Evolutionary conservation across 2,329 filamentous ascomycete genomes (phyloP).

Genomic region (Coniella vitis): DNA sequence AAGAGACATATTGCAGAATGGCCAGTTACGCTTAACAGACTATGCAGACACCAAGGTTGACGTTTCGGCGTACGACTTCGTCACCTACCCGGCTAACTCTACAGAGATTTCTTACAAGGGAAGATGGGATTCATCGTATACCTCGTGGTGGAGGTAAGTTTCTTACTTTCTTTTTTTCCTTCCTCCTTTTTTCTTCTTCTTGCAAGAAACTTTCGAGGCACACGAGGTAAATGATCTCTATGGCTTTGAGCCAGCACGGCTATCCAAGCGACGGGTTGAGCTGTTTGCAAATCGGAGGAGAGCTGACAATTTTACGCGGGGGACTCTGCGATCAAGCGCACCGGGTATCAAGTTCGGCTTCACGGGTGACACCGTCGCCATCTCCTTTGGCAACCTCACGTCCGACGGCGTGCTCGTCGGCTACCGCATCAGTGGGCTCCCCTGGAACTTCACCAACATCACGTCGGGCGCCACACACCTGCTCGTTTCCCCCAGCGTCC

Average conservation of each 20-base stretch:
- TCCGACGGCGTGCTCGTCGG: constrained; percentile 44
- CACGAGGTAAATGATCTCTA: too few relatives aligned
- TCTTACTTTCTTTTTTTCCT: too few relatives aligned
- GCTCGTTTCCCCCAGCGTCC: constrained; percentile 39
- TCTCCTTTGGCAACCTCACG: constrained; percentile 47
- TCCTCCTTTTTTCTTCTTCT: too few relatives aligned
- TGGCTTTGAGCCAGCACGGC: too few relatives aligned
- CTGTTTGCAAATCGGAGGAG: too few relatives aligned
- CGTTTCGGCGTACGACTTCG: constrained; percentile 26
- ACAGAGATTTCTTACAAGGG: constrained; percentile 55
- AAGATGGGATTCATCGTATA: constrained; percentile 52
- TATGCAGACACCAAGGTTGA: constrained; percentile 35
- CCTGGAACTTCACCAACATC: constrained; percentile 56
- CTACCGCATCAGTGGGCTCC: constrained; percentile 50
- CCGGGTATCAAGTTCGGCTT: constrained; percentile 50
- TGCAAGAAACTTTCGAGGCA: not conserved
- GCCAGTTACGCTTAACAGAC: constrained; percentile 33
- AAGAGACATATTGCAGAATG: constrained; percentile 33
- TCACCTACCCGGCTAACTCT: constrained; percentile 43
- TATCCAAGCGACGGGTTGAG: too few relatives aligned
- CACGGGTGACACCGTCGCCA: constrained; percentile 44
- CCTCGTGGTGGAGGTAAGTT: constrained; percentile 47
- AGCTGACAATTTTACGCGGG: too few relatives aligned
- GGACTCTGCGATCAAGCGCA: constrained; percentile 31
- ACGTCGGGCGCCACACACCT: constrained; percentile 49